Percentiles rank a stretch among this genome's conserved stretches.
Conservation (phyloP, 805 yeast species). For the Millerozyma miso region DNA sequence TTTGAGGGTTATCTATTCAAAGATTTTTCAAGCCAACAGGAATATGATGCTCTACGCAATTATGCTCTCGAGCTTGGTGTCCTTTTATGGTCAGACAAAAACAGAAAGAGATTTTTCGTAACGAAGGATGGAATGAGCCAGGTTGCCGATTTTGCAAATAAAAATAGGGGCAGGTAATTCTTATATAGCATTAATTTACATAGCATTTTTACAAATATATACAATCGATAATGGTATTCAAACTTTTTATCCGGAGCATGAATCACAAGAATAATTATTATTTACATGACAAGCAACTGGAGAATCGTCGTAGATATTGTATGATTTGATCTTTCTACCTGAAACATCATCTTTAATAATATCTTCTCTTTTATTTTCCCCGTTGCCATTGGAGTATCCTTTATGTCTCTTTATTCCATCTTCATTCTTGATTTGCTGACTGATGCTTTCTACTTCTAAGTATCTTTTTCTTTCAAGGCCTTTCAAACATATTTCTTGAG, state of each 20-base stretch:
- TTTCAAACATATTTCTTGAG: slow-evolving; percentile 1
- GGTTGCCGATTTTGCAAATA: slow-evolving; percentile 84
- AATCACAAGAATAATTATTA: slow-evolving; percentile 32
- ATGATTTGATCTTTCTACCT: slow-evolving; percentile 5
- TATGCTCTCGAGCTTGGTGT: slow-evolving; percentile 93
- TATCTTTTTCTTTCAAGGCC: slow-evolving; percentile 21
- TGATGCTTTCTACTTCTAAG: slow-evolving; percentile 7
- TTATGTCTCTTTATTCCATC: not conserved
- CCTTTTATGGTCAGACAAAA: slow-evolving; percentile 77
- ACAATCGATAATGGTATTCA: not conserved
- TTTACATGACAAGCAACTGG: slow-evolving; percentile 28
- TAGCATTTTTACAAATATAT: slow-evolving; percentile 2
- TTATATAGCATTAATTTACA: slow-evolving; percentile 5
- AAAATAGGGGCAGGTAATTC: slow-evolving; percentile 30
- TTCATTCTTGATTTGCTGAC: slow-evolving; percentile 1
- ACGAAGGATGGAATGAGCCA: slow-evolving; percentile 83
- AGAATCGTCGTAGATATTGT: slow-evolving; percentile 31
- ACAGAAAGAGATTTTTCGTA: slow-evolving; percentile 73
- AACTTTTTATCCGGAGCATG: slow-evolving; percentile 34
- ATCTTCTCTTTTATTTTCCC: not conserved
- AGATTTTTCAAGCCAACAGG: slow-evolving; percentile 75
- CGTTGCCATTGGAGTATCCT: not conserved
- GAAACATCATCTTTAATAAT: not conserved
- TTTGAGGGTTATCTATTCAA: slow-evolving; percentile 84
- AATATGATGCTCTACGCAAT: slow-evolving; percentile 63